Percentiles rank a stretch among this genome's conserved stretches.
Evolutionary conservation across 2,329 filamentous ascomycete genomes (phyloP).

Genomic region (Aspergillus puulaauensis): DNA sequence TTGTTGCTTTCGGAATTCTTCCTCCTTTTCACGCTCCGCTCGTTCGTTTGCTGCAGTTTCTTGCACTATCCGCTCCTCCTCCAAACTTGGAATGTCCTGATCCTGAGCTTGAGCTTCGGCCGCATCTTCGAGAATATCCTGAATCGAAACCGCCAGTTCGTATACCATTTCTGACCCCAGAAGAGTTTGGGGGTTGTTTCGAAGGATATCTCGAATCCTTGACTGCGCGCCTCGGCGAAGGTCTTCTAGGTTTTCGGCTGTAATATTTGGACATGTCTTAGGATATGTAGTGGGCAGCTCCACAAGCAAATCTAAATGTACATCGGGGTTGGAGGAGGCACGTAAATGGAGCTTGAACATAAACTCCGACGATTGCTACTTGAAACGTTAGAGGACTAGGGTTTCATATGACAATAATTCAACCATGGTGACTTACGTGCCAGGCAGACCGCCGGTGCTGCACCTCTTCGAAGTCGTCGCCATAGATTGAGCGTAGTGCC

Average conservation of each 20-base stretch:
- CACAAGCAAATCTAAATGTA: constrained; percentile 70
- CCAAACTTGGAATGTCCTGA: constrained; percentile 76
- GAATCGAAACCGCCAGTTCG: constrained; percentile 59
- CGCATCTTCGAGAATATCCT: constrained; percentile 80
- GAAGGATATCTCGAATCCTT: constrained; percentile 68
- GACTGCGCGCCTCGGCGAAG: constrained; percentile 70
- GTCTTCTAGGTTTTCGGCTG: constrained; percentile 62
- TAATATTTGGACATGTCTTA: constrained; percentile 73
- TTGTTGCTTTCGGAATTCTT: constrained; percentile 46
- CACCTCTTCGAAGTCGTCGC: constrained; percentile 79
- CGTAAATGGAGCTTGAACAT: constrained; percentile 78
- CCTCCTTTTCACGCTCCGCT: constrained; percentile 51
- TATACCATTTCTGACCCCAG: constrained; percentile 66
- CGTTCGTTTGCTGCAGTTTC: constrained; percentile 67
- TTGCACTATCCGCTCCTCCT: constrained; percentile 82
- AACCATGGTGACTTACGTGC: constrained; percentile 63
- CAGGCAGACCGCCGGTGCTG: constrained; percentile 71
- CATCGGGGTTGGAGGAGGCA: constrained; percentile 69
- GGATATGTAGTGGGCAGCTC: constrained; percentile 89
- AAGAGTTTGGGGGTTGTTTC: constrained; percentile 65
- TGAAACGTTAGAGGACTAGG: background rate
- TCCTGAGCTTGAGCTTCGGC: constrained; percentile 73
- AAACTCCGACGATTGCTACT: constrained; percentile 72
- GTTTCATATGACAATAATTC: background rate
- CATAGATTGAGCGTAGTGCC: constrained; percentile 82